Base-by-base conservation (phyloP, 2,329 filamentous ascomycete species). In the Blastomyces parvus region DNA sequence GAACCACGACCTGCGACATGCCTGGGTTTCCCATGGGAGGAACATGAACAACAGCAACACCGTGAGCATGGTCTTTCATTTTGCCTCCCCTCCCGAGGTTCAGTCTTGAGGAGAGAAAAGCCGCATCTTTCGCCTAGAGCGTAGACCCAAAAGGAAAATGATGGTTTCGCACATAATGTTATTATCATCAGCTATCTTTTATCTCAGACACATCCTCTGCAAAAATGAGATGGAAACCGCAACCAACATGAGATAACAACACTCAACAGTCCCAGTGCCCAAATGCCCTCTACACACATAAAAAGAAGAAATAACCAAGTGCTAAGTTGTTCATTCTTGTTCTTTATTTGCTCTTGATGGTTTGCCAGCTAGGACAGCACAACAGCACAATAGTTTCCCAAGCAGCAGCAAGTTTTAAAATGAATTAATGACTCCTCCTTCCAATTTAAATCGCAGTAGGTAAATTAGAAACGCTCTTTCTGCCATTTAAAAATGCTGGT, bases 1-100 rank as follows among this genome's bases (percentile, higher is more conserved):
- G 25, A 56, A 27, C n/a, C 50, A 19, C 30, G 33, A 38, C 53
- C 3, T 63, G 58, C 55, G 63, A 64, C 30, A 63, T 48, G 52
- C 36, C 61, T n/a, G 61, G n/a, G 38, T 61, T 53, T 33, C 27
- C 64, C 55, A 55, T 65, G 44, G 53, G 59, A 48, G 40, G 60
- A 25, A 59, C 57, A 22, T 55, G 33, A 63, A 44, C 9, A 30
- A 22, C 22, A 50, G 22, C 52, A 55, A 36, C 19, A 36, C 19
- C 6, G 17, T 14, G 6, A 30, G 36, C 36, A 55, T n/a, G 27
- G 27, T 55, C 17, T n/a, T n/a, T 55, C 33, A 13, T 44, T 40
- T 63, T 22, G 42, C 25, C 17, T 46, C 56, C 33, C 7, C 33
- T 9, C 33, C 33, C 27, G 3, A 14, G 46, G 11, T 22, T 25